Percentiles rank a stretch among this genome's conserved stretches.
These are phyloP conservation scores for Elaeis guineensis DNA, from an alignment of 176 grass and related monocot genomes.

Conservation along the genomic window DNA sequence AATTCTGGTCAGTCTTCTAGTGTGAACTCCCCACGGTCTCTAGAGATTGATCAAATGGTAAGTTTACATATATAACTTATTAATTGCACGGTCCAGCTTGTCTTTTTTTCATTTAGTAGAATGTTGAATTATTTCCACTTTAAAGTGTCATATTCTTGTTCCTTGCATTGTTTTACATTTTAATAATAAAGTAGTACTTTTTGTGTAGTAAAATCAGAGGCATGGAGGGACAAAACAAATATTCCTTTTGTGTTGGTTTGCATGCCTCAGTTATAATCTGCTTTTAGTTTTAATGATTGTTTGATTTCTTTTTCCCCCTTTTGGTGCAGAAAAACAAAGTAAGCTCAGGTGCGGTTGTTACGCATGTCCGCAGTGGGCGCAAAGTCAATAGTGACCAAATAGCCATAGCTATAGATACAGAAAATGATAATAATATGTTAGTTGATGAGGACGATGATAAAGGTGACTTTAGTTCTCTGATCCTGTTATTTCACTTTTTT, in stretches of 20 bases:
- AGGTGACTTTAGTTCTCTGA: conserved; percentile 39
- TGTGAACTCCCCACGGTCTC: conserved; percentile 45
- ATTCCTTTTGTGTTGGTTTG: too few relatives aligned
- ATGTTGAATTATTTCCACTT: too few relatives aligned
- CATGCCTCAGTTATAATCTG: too few relatives aligned
- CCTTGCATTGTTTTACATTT: too few relatives aligned
- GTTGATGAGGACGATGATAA: conserved; percentile 96
- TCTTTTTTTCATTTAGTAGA: too few relatives aligned
- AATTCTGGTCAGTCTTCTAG: conserved; percentile 33
- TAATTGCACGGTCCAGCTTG: too few relatives aligned
- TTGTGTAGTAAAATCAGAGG: too few relatives aligned
- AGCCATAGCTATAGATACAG: conserved; percentile 76
- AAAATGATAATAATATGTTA: conserved; percentile 35
- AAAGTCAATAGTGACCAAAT: conserved; percentile 85
- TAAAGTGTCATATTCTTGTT: too few relatives aligned
- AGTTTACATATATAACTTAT: background rate
- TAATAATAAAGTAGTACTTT: too few relatives aligned
- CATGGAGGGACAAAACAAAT: too few relatives aligned
- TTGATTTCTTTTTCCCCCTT: conserved; percentile 2
- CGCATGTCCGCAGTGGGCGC: conserved; percentile 56
- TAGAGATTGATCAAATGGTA: conserved; percentile 87
- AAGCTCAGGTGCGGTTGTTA: conserved; percentile 45
- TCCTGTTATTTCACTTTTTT: background rate
- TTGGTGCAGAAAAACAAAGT: conserved; percentile 59
- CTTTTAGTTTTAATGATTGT: too few relatives aligned